Evolutionary conservation across 371 early-diverging fungal species (phyloP).

Genomic region (Rhizopus stolonifer): DNA sequence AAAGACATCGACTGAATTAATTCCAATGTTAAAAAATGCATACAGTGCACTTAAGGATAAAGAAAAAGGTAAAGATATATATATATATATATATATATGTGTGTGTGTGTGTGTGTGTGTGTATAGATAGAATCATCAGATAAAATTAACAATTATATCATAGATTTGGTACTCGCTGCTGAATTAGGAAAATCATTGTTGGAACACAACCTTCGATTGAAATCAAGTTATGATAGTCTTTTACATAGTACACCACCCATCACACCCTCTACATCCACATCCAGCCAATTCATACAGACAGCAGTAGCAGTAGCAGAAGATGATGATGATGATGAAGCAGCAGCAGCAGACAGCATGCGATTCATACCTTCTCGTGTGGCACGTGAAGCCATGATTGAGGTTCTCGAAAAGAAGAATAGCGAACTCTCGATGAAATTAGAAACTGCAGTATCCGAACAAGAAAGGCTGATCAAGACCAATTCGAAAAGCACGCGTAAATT

Average conservation of each 20-base stretch:
- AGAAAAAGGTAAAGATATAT: constrained; percentile 49
- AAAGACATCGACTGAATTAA: constrained; percentile 46
- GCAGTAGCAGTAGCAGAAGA: constrained; percentile 8
- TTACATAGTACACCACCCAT: constrained; percentile 38
- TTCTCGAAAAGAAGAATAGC: constrained; percentile 40
- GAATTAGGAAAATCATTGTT: constrained; percentile 61
- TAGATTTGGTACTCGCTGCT: constrained; percentile 61
- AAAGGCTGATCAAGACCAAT: constrained; percentile 19
- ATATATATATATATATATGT: too few species aligned
- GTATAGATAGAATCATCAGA: not conserved
- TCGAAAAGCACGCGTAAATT: constrained; percentile 30
- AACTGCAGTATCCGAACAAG: constrained; percentile 32
- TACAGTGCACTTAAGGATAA: constrained; percentile 47
- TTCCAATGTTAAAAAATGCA: constrained; percentile 52
- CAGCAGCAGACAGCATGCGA: constrained; percentile 31
- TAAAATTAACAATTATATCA: not conserved
- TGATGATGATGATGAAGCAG: too few species aligned
- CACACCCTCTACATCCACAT: constrained; percentile 34
- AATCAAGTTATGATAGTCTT: constrained; percentile 48
- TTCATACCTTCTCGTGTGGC: constrained; percentile 43
- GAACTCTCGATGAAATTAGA: constrained; percentile 37
- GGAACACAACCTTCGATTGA: constrained; percentile 46
- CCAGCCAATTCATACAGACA: not conserved
- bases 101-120: too few species aligned
- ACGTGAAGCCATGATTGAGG: constrained; percentile 53